phyloP scores from a whole-genome alignment of 179 eudicot species.

The Silene noctiflora region DNA sequence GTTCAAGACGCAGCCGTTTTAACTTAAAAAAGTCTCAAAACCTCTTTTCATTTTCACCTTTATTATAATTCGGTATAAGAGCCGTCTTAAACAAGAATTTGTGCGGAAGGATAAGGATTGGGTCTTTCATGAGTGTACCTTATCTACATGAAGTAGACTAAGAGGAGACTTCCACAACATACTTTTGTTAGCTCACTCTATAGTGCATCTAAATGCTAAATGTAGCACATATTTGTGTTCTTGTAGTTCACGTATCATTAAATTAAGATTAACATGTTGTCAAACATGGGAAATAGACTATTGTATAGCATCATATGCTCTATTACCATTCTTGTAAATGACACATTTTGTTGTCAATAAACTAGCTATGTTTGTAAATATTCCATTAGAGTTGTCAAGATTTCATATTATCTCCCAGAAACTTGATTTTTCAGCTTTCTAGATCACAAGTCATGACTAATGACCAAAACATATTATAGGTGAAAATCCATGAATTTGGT shows the following conservation, averaged over 20 bases:
- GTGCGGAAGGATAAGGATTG: not conserved
- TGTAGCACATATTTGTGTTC: slow-evolving; percentile 12
- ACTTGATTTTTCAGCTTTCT: not conserved
- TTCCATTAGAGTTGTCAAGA: not conserved
- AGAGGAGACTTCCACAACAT: slow-evolving; percentile 1
- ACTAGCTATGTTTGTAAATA: not conserved
- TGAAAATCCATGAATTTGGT: too few relatives aligned
- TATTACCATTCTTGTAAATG: not conserved
- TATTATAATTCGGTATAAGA: too few relatives aligned
- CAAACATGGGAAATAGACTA: not conserved
- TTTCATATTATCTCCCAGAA: not conserved
- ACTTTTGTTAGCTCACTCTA: not conserved
- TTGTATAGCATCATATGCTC: slow-evolving; percentile 6
- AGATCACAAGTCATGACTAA: too few relatives aligned
- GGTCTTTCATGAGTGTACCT: slow-evolving; percentile 2
- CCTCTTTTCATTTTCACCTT: too few relatives aligned
- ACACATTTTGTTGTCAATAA: not conserved
- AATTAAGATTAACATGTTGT: slow-evolving; percentile 2
- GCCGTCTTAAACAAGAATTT: too few relatives aligned
- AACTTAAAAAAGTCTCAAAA: too few relatives aligned
- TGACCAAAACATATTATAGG: too few relatives aligned
- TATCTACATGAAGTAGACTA: not conserved
- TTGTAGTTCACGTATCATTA: not conserved
- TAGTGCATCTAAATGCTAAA: not conserved
- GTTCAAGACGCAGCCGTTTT: too few relatives aligned